Evolutionary conservation across 768 basidiomycete genomes (phyloP), one percentile per base, ranked within the genome.

Genomic region (Suillus brevipes): DNA sequence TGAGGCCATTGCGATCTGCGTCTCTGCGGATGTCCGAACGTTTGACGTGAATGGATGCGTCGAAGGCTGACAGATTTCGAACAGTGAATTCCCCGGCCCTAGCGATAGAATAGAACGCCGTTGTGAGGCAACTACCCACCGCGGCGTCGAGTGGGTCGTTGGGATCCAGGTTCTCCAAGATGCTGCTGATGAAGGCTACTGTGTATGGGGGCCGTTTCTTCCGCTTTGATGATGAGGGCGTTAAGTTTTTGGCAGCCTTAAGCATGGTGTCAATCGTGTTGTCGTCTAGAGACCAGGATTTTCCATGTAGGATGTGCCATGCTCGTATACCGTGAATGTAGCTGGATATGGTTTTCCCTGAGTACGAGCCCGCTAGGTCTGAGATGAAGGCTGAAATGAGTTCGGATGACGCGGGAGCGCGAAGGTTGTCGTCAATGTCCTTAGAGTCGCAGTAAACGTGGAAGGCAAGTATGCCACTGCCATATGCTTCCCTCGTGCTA

Each of bases 21-120:
- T 67, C 68, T 3, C 20, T 7, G 3, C 6, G 23, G 3, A 55
- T 36, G 20, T 55, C n/a, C 1, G 23, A 10, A 16, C 14, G 3
- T 9, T 55, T 55, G 23, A 55, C 10, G 16, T 55, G 23, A 20
- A 55, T 23, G 9, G 53, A 14, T 2, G 23, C 0, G 9, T 55
- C 20, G 12, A 55, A 55, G n/a, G 53, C 10, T 16, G 14, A 7
- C 12, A 55, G 23, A 7, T 5, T 55, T 2, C 6, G 74, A 0
- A 80, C 67, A 2, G 78, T 79, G 60, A 83, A 77, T 65, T 84
- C 81, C 0, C 81, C 80, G 0, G 78, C 49, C 0, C 79, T 57
- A 0, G 77, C 73, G 0, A 72, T 71, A 1, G 72, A 58, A 28
- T 72, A 83, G 71, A 83, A 83, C 12, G 70, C 66, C 0, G 75